These are phyloP conservation scores for Naganishia antarctica DNA, from an alignment of 768 basidiomycete species.

Conservation along the genomic window DNA sequence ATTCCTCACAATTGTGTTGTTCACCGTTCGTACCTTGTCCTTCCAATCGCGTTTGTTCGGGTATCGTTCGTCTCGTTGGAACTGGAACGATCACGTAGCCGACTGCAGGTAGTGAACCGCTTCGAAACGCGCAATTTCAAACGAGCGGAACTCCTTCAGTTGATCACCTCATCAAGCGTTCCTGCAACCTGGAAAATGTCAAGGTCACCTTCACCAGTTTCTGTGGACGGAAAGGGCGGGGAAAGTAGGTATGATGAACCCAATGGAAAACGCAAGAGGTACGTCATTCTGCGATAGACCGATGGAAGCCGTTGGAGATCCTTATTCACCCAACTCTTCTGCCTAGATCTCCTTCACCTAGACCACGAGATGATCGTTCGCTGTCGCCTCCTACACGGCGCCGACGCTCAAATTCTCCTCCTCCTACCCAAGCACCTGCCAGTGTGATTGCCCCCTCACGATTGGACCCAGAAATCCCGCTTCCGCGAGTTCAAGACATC, in stretches of 20 bases:
- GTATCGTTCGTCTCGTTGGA: no score
- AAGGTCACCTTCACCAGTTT: conserved; percentile 26
- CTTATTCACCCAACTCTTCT: not conserved
- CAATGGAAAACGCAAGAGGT: conserved; percentile 34
- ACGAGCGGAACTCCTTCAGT: no score
- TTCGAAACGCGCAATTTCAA: no score
- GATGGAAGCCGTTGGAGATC: no score
- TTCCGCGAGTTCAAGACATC: conserved; percentile 62
- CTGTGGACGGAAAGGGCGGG: not conserved
- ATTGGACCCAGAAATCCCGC: conserved; percentile 39
- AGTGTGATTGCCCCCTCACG: conserved; percentile 25
- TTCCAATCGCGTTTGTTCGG: no score
- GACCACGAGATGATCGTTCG: conserved; percentile 36
- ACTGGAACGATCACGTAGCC: no score
- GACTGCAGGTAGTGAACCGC: no score
- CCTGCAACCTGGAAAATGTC: conserved; percentile 15
- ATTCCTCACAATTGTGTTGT: no score
- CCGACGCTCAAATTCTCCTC: conserved; percentile 44
- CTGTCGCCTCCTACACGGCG: conserved; percentile 46
- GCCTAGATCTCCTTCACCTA: conserved; percentile 44
- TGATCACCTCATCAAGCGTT: no score
- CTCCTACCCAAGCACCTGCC: conserved; percentile 26
- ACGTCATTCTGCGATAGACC: no score
- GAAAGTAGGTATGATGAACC: conserved; percentile 1
- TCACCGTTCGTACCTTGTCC: no score